These are phyloP conservation scores for Wickerhamomyces bisporus DNA, from an alignment of 805 yeast genomes.

Conservation along the genomic window DNA sequence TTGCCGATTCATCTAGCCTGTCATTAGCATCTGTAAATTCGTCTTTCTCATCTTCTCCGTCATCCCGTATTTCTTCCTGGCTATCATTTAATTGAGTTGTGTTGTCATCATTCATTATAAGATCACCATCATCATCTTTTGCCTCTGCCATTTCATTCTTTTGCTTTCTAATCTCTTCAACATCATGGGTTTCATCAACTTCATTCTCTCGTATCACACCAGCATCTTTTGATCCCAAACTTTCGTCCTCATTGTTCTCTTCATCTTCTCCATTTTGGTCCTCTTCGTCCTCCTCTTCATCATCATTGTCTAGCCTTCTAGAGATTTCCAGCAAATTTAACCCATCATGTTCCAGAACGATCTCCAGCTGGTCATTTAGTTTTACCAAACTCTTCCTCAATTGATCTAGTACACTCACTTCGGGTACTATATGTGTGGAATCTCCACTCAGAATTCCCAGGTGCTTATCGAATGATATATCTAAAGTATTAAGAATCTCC, in stretches of 20 bases:
- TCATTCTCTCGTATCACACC: no score
- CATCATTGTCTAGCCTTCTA: conserved; percentile 3
- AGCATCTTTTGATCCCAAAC: no score
- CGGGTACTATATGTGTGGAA: conserved; percentile 37
- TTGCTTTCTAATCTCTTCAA: no score
- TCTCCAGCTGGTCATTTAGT: conserved; percentile 33
- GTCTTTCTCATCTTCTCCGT: conserved; percentile 15
- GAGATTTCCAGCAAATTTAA: conserved; percentile 12
- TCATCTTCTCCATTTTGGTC: conserved; percentile 1
- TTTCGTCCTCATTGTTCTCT: no score
- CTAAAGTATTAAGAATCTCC: conserved; percentile 47
- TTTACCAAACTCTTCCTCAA: conserved; percentile 36
- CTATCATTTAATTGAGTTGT: not conserved
- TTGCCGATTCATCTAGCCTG: not conserved
- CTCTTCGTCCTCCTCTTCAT: conserved; percentile 2
- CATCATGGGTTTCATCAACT: no score
- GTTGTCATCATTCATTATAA: conserved; percentile 1
- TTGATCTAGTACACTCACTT: conserved; percentile 15
- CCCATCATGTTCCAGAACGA: conserved; percentile 25
- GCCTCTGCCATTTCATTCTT: no score
- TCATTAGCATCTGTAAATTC: conserved; percentile 17
- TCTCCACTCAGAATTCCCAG: conserved; percentile 62
- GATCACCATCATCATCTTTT: not conserved
- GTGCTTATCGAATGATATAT: conserved; percentile 51
- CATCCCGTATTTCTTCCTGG: conserved; percentile 5